Evolutionary conservation across 768 basidiomycete species (phyloP).

Genomic region (Suillus americanus): DNA sequence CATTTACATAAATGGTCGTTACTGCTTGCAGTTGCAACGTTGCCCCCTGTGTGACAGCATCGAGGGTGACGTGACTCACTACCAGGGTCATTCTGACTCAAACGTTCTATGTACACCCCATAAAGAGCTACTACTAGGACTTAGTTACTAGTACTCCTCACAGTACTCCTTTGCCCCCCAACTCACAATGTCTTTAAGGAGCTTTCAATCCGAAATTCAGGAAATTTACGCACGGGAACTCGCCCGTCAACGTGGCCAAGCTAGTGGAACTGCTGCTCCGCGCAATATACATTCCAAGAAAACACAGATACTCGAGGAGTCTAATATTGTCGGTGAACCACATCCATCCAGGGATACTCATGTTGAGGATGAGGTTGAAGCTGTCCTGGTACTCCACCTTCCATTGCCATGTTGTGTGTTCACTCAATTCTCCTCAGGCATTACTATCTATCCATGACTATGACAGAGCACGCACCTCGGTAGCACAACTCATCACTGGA

Average conservation of each 20-base stretch:
- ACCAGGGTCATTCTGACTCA: not conserved
- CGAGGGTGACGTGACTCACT: conserved; percentile 4
- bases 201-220: conserved; percentile 71
- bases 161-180: not conserved
- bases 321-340: not conserved
- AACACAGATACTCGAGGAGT: not conserved
- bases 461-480: conserved; percentile 58
- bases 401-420: not conserved
- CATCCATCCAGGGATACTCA: conserved; percentile 37
- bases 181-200: conserved; percentile 30
- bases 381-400: not conserved
- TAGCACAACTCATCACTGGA: conserved; percentile 67
- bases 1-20: not conserved
- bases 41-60: conserved; percentile 3
- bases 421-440: conserved; percentile 32
- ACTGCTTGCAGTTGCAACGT: not conserved
- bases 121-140: not conserved
- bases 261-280: not conserved
- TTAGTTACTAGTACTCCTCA: not conserved
- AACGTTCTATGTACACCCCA: not conserved
- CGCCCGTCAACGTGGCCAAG: conserved; percentile 52
- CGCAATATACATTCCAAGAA: conserved; percentile 13
- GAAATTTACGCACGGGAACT: conserved; percentile 70
- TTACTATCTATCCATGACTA: conserved; percentile 43
- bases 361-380: conserved; percentile 7